A percentile compares a stretch with the other conserved stretches of the same genome.
Conservation (phyloP, 2,329 filamentous ascomycete genomes). For the Aspergillus sp. region DNA sequence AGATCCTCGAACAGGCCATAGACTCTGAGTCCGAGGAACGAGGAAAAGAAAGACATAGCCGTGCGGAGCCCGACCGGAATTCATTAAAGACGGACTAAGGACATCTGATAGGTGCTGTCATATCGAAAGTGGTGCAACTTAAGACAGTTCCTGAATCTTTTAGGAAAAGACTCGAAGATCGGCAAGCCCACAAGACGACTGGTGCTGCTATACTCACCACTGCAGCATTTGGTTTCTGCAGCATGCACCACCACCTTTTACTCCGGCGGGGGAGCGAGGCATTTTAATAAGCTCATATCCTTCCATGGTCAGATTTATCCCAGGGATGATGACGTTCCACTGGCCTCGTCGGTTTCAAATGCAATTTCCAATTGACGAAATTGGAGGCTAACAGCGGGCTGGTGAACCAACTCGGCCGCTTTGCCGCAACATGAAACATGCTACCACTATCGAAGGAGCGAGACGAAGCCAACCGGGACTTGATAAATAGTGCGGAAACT, state of each 20-base stretch:
- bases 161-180: conserved; percentile 8
- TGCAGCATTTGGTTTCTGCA: not conserved
- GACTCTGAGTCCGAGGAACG: too few relatives aligned
- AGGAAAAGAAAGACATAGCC: not conserved
- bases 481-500: not conserved
- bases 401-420: not conserved
- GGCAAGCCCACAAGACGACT: conserved; percentile 1
- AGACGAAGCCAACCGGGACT: too few relatives aligned
- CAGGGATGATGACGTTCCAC: not conserved
- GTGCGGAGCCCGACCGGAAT: conserved; percentile 2
- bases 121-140: not conserved
- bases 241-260: not conserved
- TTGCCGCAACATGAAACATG: conserved; percentile 8
- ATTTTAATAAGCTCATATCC: not conserved
- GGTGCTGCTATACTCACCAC: not conserved
- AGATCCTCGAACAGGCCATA: not conserved
- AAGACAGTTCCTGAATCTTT: conserved; percentile 3
- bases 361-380: not conserved
- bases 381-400: not conserved
- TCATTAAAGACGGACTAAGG: not conserved
- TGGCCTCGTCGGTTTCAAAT: not conserved
- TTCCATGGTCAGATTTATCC: not conserved
- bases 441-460: not conserved
- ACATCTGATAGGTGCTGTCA: not conserved
- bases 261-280: not conserved